phyloP scores from a whole-genome alignment of 2,329 filamentous ascomycete genomes.

The Fusarium neocosmosporiellum region DNA sequence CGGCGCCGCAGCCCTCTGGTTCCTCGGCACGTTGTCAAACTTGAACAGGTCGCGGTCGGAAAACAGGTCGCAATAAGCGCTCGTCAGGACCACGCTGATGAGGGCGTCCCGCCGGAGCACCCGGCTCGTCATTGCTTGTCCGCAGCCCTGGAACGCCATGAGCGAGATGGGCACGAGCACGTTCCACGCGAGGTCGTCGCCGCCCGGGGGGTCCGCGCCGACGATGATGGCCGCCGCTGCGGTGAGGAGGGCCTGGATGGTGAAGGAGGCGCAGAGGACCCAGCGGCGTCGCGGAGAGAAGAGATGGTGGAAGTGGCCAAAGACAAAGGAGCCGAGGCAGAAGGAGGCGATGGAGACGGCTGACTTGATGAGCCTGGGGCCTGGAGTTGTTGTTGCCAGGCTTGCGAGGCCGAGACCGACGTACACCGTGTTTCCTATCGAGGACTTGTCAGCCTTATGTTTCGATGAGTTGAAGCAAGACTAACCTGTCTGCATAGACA shows the following conservation, averaged over 20 bases:
- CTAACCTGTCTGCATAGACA: slow-evolving; percentile 84
- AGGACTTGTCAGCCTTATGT: neutral
- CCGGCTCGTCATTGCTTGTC: slow-evolving; percentile 80
- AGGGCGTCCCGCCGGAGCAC: slow-evolving; percentile 76
- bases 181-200: slow-evolving; percentile 64
- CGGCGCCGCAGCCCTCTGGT: slow-evolving; percentile 61
- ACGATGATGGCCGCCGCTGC: slow-evolving; percentile 65
- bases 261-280: slow-evolving; percentile 71
- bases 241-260: slow-evolving; percentile 62
- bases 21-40: slow-evolving; percentile 59
- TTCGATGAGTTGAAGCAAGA: neutral
- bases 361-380: slow-evolving; percentile 62
- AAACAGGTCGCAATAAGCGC: slow-evolving; percentile 84
- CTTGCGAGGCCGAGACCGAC: slow-evolving; percentile 70
- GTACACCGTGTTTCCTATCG: slow-evolving; percentile 79
- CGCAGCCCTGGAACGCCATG: slow-evolving; percentile 81
- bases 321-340: slow-evolving; percentile 77
- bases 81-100: slow-evolving; percentile 83
- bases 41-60: slow-evolving; percentile 67
- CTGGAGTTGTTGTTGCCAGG: slow-evolving; percentile 52
- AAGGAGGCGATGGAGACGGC: slow-evolving; percentile 75
- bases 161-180: slow-evolving; percentile 75
- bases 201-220: slow-evolving; percentile 54
- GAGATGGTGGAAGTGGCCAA: slow-evolving; percentile 73
- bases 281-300: slow-evolving; percentile 70